These are phyloP conservation scores for Vachellia collinsii DNA, from an alignment of 306 rosid genomes.

Conservation along the genomic window DNA sequence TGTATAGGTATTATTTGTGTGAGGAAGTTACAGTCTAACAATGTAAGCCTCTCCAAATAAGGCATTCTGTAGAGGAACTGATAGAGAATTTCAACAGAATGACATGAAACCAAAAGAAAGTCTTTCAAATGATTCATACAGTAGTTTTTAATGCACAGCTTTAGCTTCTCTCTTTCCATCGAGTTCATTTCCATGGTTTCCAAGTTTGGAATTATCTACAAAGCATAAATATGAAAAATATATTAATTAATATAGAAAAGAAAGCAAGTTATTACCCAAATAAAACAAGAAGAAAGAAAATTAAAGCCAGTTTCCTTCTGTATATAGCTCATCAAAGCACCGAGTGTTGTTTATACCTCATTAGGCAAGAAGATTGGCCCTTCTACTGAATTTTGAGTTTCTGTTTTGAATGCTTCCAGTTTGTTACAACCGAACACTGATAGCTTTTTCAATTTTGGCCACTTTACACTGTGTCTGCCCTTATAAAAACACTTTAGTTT, in stretches of 20 bases:
- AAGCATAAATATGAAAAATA: not conserved
- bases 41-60: not conserved
- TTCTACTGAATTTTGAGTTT: not conserved
- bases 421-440: not conserved
- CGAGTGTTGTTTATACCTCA: not conserved
- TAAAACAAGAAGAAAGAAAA: no score
- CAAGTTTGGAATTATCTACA: conserved; percentile 16
- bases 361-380: not conserved
- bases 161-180: not conserved
- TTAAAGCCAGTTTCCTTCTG: not conserved
- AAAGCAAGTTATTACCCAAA: no score
- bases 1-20: not conserved
- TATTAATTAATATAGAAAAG: not conserved
- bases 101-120: not conserved
- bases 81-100: not conserved
- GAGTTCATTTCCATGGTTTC: not conserved
- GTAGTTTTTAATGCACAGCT: not conserved
- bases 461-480: not conserved
- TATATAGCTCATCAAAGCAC: not conserved
- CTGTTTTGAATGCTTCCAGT: not conserved
- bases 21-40: not conserved
- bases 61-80: conserved; percentile 32
- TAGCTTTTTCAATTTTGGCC: not conserved
- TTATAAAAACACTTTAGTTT: conserved; percentile 3
- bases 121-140: conserved; percentile 1